A percentile compares a stretch with the other conserved stretches of the same genome.
phyloP scores from a whole-genome alignment of 2,329 filamentous ascomycete genomes.

The Alternaria sp. region DNA sequence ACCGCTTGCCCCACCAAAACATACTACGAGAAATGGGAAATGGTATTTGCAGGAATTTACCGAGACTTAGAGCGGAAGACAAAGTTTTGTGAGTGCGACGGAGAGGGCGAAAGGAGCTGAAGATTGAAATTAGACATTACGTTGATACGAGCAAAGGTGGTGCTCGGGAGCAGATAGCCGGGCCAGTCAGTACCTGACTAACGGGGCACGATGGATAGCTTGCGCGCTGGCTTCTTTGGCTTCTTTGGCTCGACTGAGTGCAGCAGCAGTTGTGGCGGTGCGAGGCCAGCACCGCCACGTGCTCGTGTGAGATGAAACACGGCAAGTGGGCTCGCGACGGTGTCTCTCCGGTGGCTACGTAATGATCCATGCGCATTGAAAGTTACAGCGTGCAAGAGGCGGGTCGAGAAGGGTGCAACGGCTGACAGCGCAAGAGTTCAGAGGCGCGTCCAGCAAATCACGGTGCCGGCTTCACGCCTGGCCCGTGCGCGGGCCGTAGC shows the following conservation, averaged over 20 bases:
- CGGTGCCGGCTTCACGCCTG: not conserved
- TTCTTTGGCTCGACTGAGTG: not conserved
- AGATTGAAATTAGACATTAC: not conserved
- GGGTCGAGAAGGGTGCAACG: constrained; percentile 7
- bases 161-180: not conserved
- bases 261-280: not conserved
- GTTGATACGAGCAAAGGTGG: constrained; percentile 4
- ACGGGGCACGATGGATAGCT: not conserved
- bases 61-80: not conserved
- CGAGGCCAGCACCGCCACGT: constrained; percentile 13
- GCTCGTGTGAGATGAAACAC: constrained; percentile 11
- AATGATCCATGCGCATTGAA: not conserved
- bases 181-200: constrained; percentile 8
- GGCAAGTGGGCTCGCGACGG: not conserved
- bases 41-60: not conserved
- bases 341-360: not conserved
- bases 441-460: constrained; percentile 16
- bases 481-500: constrained; percentile 7
- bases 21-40: not conserved
- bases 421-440: constrained; percentile 5
- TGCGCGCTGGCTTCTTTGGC: too few species aligned
- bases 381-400: constrained; percentile 4
- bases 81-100: not conserved
- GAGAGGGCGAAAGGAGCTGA: not conserved
- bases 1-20: not conserved